A percentile compares a stretch with the other conserved stretches of the same genome.
phyloP scores from a whole-genome alignment of 805 yeast species.

The Lipomyces chichibuensis region DNA sequence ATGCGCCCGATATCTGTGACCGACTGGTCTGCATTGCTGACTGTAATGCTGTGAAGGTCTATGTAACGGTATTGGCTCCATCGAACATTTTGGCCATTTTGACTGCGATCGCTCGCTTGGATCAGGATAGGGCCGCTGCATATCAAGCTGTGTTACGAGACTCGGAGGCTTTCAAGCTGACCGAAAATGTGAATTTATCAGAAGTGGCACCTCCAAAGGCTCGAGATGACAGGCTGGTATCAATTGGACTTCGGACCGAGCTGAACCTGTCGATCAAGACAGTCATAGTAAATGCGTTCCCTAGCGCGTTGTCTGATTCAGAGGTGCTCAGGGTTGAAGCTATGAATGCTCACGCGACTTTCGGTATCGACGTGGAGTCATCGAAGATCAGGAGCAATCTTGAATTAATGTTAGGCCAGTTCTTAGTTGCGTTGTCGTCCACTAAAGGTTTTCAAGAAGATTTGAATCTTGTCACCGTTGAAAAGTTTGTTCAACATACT shows the following conservation, averaged over 20 bases:
- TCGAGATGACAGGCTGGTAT: neutral
- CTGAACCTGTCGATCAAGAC: slow-evolving; percentile 63
- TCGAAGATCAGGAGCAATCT: slow-evolving; percentile 58
- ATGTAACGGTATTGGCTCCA: slow-evolving; percentile 81
- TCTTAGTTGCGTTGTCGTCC: slow-evolving; percentile 67
- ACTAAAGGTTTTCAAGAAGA: slow-evolving; percentile 55
- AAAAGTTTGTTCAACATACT: slow-evolving; percentile 60
- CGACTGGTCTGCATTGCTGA: slow-evolving; percentile 48
- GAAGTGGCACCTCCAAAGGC: neutral
- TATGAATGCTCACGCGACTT: slow-evolving; percentile 39
- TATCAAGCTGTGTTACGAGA: slow-evolving; percentile 76
- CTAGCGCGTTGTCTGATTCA: slow-evolving; percentile 76
- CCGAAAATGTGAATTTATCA: slow-evolving; percentile 35
- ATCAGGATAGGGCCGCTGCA: slow-evolving; percentile 70
- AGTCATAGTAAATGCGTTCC: slow-evolving; percentile 67
- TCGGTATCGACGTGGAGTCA: slow-evolving; percentile 38
- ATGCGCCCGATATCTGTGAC: slow-evolving; percentile 54
- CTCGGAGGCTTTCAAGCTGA: slow-evolving; percentile 48
- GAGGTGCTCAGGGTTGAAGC: slow-evolving; percentile 62
- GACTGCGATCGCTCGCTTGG: slow-evolving; percentile 68
- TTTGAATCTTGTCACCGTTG: slow-evolving; percentile 52
- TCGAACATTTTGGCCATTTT: slow-evolving; percentile 79
- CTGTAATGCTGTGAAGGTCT: slow-evolving; percentile 59
- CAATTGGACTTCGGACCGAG: slow-evolving; percentile 58
- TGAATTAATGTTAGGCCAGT: slow-evolving; percentile 62